Evolutionary conservation across 345 rosid species (phyloP).

Genomic region (Aethionema arabicum): DNA sequence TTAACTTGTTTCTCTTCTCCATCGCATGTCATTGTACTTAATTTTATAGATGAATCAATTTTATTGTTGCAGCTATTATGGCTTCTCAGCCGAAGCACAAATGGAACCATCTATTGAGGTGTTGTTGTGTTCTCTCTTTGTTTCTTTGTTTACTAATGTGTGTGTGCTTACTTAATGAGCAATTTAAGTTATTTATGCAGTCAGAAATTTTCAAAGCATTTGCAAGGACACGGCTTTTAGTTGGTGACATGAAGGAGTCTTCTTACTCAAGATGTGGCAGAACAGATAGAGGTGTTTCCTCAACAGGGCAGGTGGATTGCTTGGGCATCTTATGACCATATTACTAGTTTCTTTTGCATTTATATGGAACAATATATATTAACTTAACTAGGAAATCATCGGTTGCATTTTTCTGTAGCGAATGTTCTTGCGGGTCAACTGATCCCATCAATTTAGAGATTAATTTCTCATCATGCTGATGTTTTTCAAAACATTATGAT

Average conservation of each 20-base stretch:
- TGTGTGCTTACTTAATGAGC: not conserved
- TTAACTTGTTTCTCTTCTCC: not conserved
- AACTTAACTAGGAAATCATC: conserved; percentile 4
- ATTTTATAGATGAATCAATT: not conserved
- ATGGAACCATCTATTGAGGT: conserved; percentile 95
- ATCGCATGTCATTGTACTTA: not conserved
- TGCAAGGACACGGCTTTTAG: conserved; percentile 70
- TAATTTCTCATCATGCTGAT: conserved; percentile 2
- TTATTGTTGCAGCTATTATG: conserved; percentile 64
- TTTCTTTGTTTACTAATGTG: conserved; percentile 1
- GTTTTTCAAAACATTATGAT: conserved; percentile 2
- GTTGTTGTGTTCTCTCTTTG: conserved; percentile 17
- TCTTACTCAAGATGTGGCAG: conserved; percentile 92
- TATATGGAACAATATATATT: not conserved
- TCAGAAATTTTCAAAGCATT: conserved; percentile 90
- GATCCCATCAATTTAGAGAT: not conserved
- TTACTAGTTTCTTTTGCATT: not conserved
- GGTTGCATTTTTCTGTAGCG: not conserved
- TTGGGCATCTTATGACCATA: not conserved
- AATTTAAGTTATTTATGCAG: conserved; percentile 37
- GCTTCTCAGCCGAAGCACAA: conserved; percentile 89
- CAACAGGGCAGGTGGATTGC: conserved; percentile 83
- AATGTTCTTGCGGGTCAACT: conserved; percentile 14
- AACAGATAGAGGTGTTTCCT: conserved; percentile 93
- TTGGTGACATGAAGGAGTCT: conserved; percentile 72